These are phyloP conservation scores for Yamadazyma diospyri DNA, from an alignment of 1,139 yeast genomes.

Conservation along the genomic window DNA sequence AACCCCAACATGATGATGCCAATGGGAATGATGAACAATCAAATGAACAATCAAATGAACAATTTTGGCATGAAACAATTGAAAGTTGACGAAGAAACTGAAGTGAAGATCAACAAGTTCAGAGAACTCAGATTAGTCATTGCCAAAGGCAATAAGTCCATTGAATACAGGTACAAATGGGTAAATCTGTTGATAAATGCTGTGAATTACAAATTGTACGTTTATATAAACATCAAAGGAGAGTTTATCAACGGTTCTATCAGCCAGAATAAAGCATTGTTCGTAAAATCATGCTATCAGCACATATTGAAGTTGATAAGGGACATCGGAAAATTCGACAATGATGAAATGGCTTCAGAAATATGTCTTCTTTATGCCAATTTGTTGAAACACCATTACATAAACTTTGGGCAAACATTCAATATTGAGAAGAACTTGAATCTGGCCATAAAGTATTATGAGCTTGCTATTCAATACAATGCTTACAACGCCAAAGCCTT, in stretches of 20 bases:
- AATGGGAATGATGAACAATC: conserved; percentile 2
- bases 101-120: conserved; percentile 35
- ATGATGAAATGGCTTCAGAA: conserved; percentile 24
- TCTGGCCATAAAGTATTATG: conserved; percentile 31
- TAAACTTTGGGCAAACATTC: conserved; percentile 36
- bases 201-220: conserved; percentile 37
- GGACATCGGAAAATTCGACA: conserved; percentile 28
- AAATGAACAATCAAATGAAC: conserved; percentile 2
- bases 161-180: conserved; percentile 44
- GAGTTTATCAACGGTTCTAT: conserved; percentile 36
- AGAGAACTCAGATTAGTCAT: conserved; percentile 33
- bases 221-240: conserved; percentile 45
- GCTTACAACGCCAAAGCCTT: conserved; percentile 33
- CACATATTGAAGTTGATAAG: conserved; percentile 38
- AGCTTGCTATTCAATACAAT: conserved; percentile 31
- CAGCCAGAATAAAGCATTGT: conserved; percentile 31
- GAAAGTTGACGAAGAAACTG: conserved; percentile 15
- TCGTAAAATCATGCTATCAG: conserved; percentile 38
- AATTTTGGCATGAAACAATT: background rate
- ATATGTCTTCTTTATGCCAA: conserved; percentile 39
- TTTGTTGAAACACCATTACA: conserved; percentile 36
- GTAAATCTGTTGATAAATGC: conserved; percentile 43
- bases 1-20: conserved; percentile 3
- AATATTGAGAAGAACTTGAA: conserved; percentile 29
- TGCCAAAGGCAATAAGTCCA: conserved; percentile 43